Evolutionary conservation across 805 yeast genomes (phyloP), one percentile per base, ranked within the genome.

Genomic region (Blastobotrys robertii): DNA sequence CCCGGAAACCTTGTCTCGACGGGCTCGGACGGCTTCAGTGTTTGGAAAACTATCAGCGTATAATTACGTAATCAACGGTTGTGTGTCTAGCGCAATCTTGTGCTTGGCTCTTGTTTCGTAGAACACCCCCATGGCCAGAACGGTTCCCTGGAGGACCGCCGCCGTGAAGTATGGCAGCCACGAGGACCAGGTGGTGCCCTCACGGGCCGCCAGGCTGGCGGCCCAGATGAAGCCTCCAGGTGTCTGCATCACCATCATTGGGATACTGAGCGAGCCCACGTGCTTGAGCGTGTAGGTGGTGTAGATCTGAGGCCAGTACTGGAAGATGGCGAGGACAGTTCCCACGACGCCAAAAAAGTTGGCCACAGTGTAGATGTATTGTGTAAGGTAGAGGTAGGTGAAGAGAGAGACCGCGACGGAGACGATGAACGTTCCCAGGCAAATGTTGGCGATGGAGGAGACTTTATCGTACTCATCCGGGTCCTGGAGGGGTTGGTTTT

Each of bases 41-140:
- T 90, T 34, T 92, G 97, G 97, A 92, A 92, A 69, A 90, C 97
- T 13, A 92, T 92, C 57, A 83, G 95, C 61, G 95, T 90, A 34
- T 88, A 70, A 28, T 15, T 34, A 35, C 22, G 11, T 30, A 38
- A 38, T 22, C 34, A 31, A 31, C 8, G 34, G 15, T 12, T 31
- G 15, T 7, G 34, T 31, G 8, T 31, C 34, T 14, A 14, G 12
- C 12, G 34, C 34, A 8, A 30, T 30, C 12, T 13, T 25, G n/a
- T 37, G 33, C 31, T 13, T 13, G 31, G n/a, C 33, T 10, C 22
- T 28, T 4, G 19, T 28, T 37, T 50, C 65, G 47, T 57, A 78
- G 50, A 69, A 84, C 5, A 81, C 50, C 47, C 94, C 83, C 74
- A 86, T 67, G 1, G 60, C 16, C 40, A 85, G 64, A 43, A 85